Evolutionary conservation across 2,329 filamentous ascomycete species (phyloP), one percentile per base, ranked within the genome.

Genomic region (Tolypocladium ovalisporum): DNA sequence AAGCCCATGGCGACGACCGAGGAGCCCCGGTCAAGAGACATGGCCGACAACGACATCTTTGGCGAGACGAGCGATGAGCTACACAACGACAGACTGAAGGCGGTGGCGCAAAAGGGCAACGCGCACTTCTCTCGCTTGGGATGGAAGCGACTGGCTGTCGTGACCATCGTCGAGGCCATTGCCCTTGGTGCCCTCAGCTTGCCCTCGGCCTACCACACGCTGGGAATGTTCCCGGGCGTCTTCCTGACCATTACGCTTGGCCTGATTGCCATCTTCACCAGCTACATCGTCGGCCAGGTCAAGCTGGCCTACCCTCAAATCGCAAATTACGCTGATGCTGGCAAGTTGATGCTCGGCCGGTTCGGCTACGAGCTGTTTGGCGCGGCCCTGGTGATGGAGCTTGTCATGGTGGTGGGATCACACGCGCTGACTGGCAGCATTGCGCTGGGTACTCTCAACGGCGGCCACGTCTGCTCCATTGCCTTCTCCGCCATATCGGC

Each of bases 381-480:
- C 29, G 70, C 75, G 61, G 83, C 80, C 60, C 84, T 87, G 63
- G 73, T 80, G 10, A 69, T 88, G n/a, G 83, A 88, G 69, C 74
- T 89, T 40, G 72, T 86, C 57, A 88, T 90, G 71, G 79, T 88
- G 63, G 84, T 87, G 70, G 84, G 81, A 36, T 87, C 85, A 19
- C 88, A 90, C 70, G 76, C 87, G 54, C 73, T 89, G 60, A 88
- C 85, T 0, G 88, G 88, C 62, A 80, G 79, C 37, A 85, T 89
- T 64, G 86, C 86, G 62, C 81, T 89, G 70, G 84, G 84, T 63
- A 83, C 78, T 54, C 74, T 89, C 54, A 84, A 83, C 6, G 69
- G 80, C 2, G 79, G 86, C 61, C 80, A 68, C 52, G 65, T 70
- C n/a, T 79, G 76, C 68, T 74, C 73, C 24, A 63, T 79, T 52